Percentiles rank a stretch among this genome's conserved stretches.
phyloP scores from a whole-genome alignment of 371 early-diverging fungal genomes.

The Circinella minor region DNA sequence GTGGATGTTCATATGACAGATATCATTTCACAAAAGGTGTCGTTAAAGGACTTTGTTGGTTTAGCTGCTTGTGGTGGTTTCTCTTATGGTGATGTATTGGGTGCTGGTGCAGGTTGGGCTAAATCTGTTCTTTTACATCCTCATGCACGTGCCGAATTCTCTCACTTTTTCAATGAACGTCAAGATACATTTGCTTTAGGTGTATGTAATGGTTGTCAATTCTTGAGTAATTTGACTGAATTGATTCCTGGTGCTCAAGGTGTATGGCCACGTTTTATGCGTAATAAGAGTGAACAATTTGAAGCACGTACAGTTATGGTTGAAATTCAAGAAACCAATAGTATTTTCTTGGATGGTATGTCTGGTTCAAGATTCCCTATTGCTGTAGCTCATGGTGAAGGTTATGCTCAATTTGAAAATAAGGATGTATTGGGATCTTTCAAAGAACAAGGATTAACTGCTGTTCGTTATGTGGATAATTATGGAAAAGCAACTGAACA shows the following conservation, averaged over 20 bases:
- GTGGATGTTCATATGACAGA: conserved; percentile 98
- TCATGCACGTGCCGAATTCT: conserved; percentile 74
- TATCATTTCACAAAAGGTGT: conserved; percentile 73
- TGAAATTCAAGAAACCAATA: conserved; percentile 53
- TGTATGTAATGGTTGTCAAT: conserved; percentile 98
- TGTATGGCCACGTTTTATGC: conserved; percentile 89
- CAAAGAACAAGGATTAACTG: conserved; percentile 54
- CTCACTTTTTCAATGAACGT: conserved; percentile 78
- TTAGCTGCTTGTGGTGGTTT: conserved; percentile 97
- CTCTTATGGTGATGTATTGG: conserved; percentile 97
- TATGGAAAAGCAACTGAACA: conserved; percentile 72
- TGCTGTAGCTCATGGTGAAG: conserved; percentile 97
- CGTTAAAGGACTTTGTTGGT: conserved; percentile 79
- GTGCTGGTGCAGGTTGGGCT: conserved; percentile 98
- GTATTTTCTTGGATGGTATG: conserved; percentile 90
- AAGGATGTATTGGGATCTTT: conserved; percentile 48
- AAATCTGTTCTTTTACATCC: conserved; percentile 82
- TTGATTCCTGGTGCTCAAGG: conserved; percentile 78
- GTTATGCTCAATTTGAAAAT: conserved; percentile 79
- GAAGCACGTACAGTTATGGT: conserved; percentile 91
- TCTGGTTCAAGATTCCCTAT: conserved; percentile 90
- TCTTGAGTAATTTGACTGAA: conserved; percentile 84
- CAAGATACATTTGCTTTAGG: conserved; percentile 93
- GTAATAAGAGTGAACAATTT: conserved; percentile 91
- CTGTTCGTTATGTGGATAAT: conserved; percentile 84